Evolutionary conservation across 108 stramenopile species (phyloP), one percentile per base, ranked within the genome.

Genomic region (Cyclostephanos tholiformis): DNA sequence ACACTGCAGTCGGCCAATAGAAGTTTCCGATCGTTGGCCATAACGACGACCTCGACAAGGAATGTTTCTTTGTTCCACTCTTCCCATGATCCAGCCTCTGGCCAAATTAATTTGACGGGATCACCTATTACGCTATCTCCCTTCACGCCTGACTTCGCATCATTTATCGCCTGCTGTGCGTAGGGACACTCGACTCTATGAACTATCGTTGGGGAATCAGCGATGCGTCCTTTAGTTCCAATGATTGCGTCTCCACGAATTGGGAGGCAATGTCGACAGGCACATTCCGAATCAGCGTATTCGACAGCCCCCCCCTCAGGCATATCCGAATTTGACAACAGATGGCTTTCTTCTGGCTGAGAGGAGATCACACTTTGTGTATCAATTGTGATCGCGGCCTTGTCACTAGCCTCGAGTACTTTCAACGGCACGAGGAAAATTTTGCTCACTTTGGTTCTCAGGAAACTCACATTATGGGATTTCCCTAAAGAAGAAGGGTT

Each of bases 1-100:
- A 91, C 90, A 44, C 88, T 85, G 70, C 94, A 95, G 67, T 95
- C 94, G 16, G 94, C 91, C 2, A 95, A 79, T 3, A 95, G 75
- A 6, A 92, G 79, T 65, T 92, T 95, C 39, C 94, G 76, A 71
- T 95, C 94, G 35, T 86, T 72, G 14, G 87, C 84, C 58, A 88
- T 79, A 36, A 95, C 67, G 3, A 88, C 87, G 51, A 95, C 69
- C 71, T 92, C 90, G 27, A 87, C 75, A 10, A 87, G 71, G 64
- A 87, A 92, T 14, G 52, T 76, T 55, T 71, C 62, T 11, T 65
- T 59, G 68, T 71, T 72, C 27, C 85, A 86, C 29, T 79, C 72
- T 67, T 80, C 72, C 77, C 67, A 83, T 4, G 72, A 55, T 12
- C 75, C 77, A 61, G 63, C 79, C 32, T 87, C 55, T 27, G 91